These are phyloP conservation scores for Oenanthe sinensis DNA, from an alignment of 129 eudicot genomes.

Conservation along the genomic window DNA sequence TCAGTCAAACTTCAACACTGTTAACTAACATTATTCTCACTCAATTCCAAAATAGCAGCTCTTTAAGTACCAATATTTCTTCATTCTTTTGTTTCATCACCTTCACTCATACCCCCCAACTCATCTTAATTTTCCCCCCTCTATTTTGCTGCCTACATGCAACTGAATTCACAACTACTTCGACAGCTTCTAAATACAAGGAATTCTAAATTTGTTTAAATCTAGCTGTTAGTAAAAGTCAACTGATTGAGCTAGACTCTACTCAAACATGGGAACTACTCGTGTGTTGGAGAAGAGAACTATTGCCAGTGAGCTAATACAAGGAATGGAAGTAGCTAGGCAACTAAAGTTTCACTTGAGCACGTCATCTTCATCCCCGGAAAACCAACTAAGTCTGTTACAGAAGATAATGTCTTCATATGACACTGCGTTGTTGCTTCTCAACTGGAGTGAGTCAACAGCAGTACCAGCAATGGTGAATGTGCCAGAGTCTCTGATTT, in stretches of 20 bases:
- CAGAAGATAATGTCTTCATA: slow-evolving; percentile 54
- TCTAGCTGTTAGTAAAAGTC: background rate
- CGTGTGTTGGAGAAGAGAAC: slow-evolving; percentile 25
- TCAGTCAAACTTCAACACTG: slow-evolving; percentile 57
- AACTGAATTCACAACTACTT: background rate
- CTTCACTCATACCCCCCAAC: slow-evolving; percentile 13
- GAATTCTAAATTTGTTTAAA: background rate
- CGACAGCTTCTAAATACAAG: background rate
- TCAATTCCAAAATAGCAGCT: background rate
- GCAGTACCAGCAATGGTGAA: background rate
- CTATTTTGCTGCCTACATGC: background rate
- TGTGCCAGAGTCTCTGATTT: slow-evolving; percentile 34
- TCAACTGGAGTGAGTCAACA: slow-evolving; percentile 36
- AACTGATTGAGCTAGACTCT: background rate
- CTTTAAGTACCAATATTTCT: slow-evolving; percentile 26
- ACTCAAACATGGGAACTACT: slow-evolving; percentile 39
- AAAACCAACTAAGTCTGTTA: slow-evolving; percentile 31
- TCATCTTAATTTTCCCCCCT: background rate
- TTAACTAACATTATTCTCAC: slow-evolving; percentile 6
- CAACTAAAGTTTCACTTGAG: slow-evolving; percentile 45
- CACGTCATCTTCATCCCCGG: slow-evolving; percentile 30
- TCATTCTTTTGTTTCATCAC: slow-evolving; percentile 27
- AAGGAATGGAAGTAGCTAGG: slow-evolving; percentile 58
- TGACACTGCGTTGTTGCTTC: slow-evolving; percentile 48
- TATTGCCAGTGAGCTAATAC: slow-evolving; percentile 48